These are phyloP conservation scores for Cryphonectria carpinicola DNA, from an alignment of 2,329 filamentous ascomycete genomes.

Conservation along the genomic window DNA sequence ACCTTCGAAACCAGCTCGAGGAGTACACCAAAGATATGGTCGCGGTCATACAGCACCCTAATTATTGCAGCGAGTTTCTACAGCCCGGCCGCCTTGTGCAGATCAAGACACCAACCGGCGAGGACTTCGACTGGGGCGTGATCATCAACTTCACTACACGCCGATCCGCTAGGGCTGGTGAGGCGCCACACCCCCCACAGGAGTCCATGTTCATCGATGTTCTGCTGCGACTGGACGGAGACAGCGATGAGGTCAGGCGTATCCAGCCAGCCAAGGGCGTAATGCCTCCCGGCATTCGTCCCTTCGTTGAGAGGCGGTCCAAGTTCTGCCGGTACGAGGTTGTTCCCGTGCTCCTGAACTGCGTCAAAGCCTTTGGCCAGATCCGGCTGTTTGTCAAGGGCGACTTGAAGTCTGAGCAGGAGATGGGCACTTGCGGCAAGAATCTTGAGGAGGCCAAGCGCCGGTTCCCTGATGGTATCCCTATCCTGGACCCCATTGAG, in stretches of 20 bases:
- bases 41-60: slow-evolving; percentile 87
- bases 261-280: slow-evolving; percentile 67
- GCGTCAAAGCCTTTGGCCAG: slow-evolving; percentile 82
- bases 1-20: slow-evolving; percentile 81
- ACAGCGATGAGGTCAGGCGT: slow-evolving; percentile 50
- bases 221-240: slow-evolving; percentile 64
- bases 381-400: slow-evolving; percentile 82
- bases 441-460: slow-evolving; percentile 77
- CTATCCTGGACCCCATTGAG: slow-evolving; percentile 88
- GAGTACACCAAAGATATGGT: slow-evolving; percentile 88
- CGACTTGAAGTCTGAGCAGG: slow-evolving; percentile 69
- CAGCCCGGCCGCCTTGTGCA: slow-evolving; percentile 86
- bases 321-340: slow-evolving; percentile 76
- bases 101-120: slow-evolving; percentile 73
- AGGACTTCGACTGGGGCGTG: slow-evolving; percentile 94
- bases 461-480: slow-evolving; percentile 90
- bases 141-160: slow-evolving; percentile 75
- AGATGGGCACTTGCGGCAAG: slow-evolving; percentile 69
- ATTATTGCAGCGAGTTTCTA: slow-evolving; percentile 81
- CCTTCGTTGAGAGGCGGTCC: slow-evolving; percentile 55
- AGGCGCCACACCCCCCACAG: slow-evolving; percentile 72
- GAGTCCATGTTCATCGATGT: slow-evolving; percentile 85
- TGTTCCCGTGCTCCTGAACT: slow-evolving; percentile 84
- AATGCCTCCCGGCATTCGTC: slow-evolving; percentile 59
- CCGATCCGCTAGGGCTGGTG: slow-evolving; percentile 66